phyloP scores from a whole-genome alignment of 768 basidiomycete species.

The Russula virescens region DNA sequence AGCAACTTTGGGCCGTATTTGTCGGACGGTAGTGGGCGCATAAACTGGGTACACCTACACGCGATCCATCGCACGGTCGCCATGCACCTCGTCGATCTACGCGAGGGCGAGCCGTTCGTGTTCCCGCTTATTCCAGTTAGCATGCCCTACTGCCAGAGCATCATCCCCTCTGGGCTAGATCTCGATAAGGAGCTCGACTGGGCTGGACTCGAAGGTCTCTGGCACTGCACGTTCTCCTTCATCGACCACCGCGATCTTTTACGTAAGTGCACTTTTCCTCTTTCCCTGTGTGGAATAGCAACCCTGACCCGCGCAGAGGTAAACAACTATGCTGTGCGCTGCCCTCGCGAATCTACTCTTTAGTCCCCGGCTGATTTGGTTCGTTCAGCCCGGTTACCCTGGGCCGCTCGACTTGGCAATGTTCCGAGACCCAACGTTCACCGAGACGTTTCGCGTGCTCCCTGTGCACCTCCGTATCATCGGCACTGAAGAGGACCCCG shows the following conservation, averaged over 20 bases:
- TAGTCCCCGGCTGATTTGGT: background rate
- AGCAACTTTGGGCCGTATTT: conserved; percentile 56
- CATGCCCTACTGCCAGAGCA: conserved; percentile 48
- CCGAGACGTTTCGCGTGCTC: conserved; percentile 48
- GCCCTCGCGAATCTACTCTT: background rate
- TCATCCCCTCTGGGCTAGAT: conserved; percentile 37
- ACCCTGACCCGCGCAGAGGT: conserved; percentile 36
- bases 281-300: background rate
- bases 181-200: conserved; percentile 43
- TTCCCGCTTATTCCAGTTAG: conserved; percentile 42
- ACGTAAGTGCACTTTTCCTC: conserved; percentile 37
- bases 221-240: conserved; percentile 63
- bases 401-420: conserved; percentile 39
- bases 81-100: conserved; percentile 44
- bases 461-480: conserved; percentile 43
- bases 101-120: conserved; percentile 28
- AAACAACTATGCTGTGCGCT: conserved; percentile 37
- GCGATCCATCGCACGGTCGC: conserved; percentile 52
- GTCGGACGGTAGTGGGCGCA: conserved; percentile 36
- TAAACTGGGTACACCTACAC: conserved; percentile 58
- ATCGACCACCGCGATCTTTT: conserved; percentile 62
- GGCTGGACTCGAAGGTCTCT: conserved; percentile 54
- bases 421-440: conserved; percentile 46
- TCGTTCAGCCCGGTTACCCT: conserved; percentile 29
- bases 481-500: conserved; percentile 39